Percentiles rank a stretch among this genome's conserved stretches.
phyloP scores from a whole-genome alignment of 2,329 filamentous ascomycete species.

The Gliomastix tumulicola region DNA sequence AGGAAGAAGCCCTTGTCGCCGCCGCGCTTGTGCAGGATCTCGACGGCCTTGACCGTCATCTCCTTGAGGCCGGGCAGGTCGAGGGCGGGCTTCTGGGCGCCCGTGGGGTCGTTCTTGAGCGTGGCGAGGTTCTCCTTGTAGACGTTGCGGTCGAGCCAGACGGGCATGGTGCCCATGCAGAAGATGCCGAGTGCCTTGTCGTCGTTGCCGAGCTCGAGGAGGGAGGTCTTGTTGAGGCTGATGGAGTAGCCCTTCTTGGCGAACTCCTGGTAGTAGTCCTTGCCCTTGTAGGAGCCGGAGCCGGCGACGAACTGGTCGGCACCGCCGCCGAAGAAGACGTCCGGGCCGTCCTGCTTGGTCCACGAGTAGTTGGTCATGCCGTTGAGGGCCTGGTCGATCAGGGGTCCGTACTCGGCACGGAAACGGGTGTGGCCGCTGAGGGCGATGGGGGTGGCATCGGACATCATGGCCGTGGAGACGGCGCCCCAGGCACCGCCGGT shows the following conservation, averaged over 20 bases:
- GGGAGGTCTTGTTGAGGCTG: constrained; percentile 66
- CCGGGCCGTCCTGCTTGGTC: constrained; percentile 66
- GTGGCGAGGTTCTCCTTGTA: constrained; percentile 63
- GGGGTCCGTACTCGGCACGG: constrained; percentile 60
- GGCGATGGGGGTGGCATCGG: constrained; percentile 77
- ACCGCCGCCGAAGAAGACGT: constrained; percentile 77
- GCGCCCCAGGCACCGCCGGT: constrained; percentile 55
- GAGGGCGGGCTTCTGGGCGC: constrained; percentile 53
- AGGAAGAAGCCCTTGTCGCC: constrained; percentile 74
- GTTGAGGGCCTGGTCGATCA: constrained; percentile 71
- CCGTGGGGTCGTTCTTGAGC: constrained; percentile 63
- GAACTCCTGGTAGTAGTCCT: constrained; percentile 76
- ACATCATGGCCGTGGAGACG: constrained; percentile 74
- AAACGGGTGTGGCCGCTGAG: constrained; percentile 66
- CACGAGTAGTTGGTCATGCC: constrained; percentile 76
- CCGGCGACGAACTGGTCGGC: constrained; percentile 73
- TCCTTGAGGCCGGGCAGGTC: constrained; percentile 81
- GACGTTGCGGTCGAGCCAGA: constrained; percentile 82
- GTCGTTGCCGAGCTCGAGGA: constrained; percentile 48
- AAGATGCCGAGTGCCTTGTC: constrained; percentile 72
- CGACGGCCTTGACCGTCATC: constrained; percentile 83
- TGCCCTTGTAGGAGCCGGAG: constrained; percentile 56
- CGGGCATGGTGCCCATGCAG: constrained; percentile 65
- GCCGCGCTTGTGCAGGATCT: constrained; percentile 63
- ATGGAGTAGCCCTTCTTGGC: constrained; percentile 65